phyloP scores from a whole-genome alignment of 306 rosid species.

The Medicago arabica region DNA sequence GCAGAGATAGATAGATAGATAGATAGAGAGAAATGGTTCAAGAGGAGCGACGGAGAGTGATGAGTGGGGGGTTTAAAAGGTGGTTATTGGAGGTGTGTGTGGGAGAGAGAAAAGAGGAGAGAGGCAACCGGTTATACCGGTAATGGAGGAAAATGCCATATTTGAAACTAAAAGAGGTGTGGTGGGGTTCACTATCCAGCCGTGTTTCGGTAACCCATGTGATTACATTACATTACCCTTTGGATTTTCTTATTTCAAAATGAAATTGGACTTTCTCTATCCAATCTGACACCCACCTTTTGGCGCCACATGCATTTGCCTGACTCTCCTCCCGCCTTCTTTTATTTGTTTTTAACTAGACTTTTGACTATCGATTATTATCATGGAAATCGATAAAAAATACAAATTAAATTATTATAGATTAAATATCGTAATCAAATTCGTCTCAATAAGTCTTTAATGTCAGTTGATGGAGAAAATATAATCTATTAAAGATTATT shows the following conservation, averaged over 20 bases:
- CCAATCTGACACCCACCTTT: neutral
- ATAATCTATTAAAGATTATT: too few relatives aligned
- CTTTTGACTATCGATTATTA: too few relatives aligned
- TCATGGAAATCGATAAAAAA: too few relatives aligned
- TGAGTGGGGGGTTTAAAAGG: slow-evolving; percentile 35
- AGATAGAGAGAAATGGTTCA: slow-evolving; percentile 9
- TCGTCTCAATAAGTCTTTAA: too few relatives aligned
- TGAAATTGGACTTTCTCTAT: neutral
- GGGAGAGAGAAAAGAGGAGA: slow-evolving; percentile 42
- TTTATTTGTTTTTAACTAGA: too few relatives aligned
- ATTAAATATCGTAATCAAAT: too few relatives aligned
- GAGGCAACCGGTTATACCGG: slow-evolving; percentile 54
- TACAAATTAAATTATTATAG: too few relatives aligned
- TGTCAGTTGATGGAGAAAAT: too few relatives aligned
- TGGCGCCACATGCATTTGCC: slow-evolving; percentile 21
- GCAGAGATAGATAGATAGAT: slow-evolving; percentile 35
- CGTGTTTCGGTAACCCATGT: slow-evolving; percentile 23
- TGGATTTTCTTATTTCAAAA: neutral
- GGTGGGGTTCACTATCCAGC: slow-evolving; percentile 12
- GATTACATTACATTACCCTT: slow-evolving; percentile 18
- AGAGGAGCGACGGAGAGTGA: slow-evolving; percentile 24
- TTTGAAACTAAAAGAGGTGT: neutral
- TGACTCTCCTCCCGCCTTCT: neutral
- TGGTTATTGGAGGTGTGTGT: slow-evolving; percentile 1
- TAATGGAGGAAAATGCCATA: slow-evolving; percentile 11